Evolutionary conservation across 192 early-diverging fungal species (phyloP), one percentile per base, ranked within the genome.

Genomic region (Rhizophagus clarus): DNA sequence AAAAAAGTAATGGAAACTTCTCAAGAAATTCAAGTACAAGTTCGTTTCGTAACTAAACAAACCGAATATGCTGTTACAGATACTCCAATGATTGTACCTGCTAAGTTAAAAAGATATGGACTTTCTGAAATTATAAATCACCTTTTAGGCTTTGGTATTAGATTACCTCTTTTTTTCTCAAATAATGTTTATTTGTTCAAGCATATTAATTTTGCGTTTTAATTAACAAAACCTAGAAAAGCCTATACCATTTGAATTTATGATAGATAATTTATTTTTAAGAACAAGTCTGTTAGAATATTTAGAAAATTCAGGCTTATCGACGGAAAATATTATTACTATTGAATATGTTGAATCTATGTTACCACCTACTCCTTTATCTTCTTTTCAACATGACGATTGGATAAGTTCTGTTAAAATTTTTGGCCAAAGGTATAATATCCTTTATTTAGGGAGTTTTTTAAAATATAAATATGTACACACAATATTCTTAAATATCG

Each of bases 61-160:
- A 72, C 81, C 62, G 82, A 93, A 76, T 93, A 93, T 82, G 89
- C 90, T 40, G 90, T 98, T n/a, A 90, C 93, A 11, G 93, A 96
- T 76, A 87, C 95, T 6, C 87, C 95, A 73, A 94, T 99, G 34
- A 88, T 98, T 68, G 92, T 98, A 6, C 97, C 97, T 49, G 89
- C 94, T 70, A 87, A 87, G 29, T 88, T 99, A 42, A 88, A 91
- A 81, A 93, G 96, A 12, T 95, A 95, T 85, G 96, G 95, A 34
- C 89, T 99, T 32, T 96, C 95, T 24, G 96, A 97, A 87, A 93
- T 99, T 77, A 90, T 99, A 28, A 99, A 99, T 88, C 95, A 95
- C 80, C 86, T 99, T 47, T 88, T 99, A 49, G 78, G 76, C 68
- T 61, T 62, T 8, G 82, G 83, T 87, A 83, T 45, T 73, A 24